Percentiles rank a stretch among this genome's conserved stretches.
phyloP scores from a whole-genome alignment of 2,329 filamentous ascomycete genomes.

The Claviceps sorghi region DNA sequence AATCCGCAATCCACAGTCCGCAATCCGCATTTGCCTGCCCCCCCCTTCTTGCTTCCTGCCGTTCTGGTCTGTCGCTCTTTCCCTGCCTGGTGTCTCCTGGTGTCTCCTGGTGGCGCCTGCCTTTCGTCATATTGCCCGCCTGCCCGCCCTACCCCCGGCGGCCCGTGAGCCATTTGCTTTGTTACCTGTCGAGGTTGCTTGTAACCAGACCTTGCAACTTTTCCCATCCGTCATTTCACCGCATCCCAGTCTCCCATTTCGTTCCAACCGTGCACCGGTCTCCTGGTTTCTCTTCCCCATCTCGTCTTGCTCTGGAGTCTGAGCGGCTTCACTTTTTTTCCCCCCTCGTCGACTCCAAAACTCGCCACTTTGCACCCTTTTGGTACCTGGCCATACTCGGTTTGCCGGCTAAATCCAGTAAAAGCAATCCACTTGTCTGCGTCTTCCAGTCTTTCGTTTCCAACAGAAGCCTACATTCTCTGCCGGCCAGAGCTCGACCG shows the following conservation, averaged over 20 bases:
- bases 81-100: background rate
- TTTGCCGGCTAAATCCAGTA: background rate
- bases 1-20: background rate
- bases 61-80: background rate
- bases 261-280: background rate
- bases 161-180: background rate
- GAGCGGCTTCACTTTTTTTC: background rate
- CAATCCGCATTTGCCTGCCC: background rate
- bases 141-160: background rate
- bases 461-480: background rate
- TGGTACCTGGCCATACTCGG: background rate
- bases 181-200: background rate
- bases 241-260: background rate
- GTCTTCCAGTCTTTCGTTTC: background rate
- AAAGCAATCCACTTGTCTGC: background rate
- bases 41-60: background rate
- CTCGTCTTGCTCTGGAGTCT: background rate
- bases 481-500: constrained; percentile 6
- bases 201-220: background rate
- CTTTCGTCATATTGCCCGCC: background rate
- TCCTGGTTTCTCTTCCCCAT: background rate
- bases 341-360: background rate
- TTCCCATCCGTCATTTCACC: background rate
- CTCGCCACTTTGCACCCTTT: background rate
- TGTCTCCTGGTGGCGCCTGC: background rate